Evolutionary conservation across 176 grass and related monocot genomes (phyloP), one percentile per base, ranked within the genome.

Genomic region (Zizania latifolia): DNA sequence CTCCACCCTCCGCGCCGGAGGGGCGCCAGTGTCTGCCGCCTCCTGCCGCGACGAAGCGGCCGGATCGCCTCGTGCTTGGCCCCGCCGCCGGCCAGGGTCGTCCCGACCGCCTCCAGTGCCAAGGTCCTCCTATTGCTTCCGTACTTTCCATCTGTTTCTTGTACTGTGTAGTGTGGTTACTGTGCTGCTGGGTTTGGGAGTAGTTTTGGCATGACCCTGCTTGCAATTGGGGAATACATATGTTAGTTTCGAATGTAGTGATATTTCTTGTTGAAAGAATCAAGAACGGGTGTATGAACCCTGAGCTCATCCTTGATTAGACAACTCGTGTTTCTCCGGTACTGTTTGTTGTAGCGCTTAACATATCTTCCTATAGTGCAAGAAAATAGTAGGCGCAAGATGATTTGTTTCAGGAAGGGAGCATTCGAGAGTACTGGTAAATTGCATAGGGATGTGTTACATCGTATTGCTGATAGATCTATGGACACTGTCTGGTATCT

Each of bases 81-180:
- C 83, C 80, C 0, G 75, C 88, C 59, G 86, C 94, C 5, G 91
- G 94, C 61, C 75, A 89, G 51, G 94, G 88, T 23, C 68, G 78
- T 22, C 58, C 88, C 22, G 72, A 92, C 74, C 86, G 88, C 46
- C 88, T 97, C 48, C 94, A 89, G 55, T 97, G 91, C 76, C 70
- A 83, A 73, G 91, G 91, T 92, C 56, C 10, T 27, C 2, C 15
- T 30, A 43, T 40, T 27, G 8, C n/a, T 61, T 58, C 13, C 8
- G 5, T 62, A 0, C 8, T 24, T 24, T 35, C 44, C 30, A 14
- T 71, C n/a, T 2, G 40, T 35, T 44, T 12, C 15, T 15, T 61
- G 14, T 10, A 11, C 5, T 68, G 29, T 60, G 12, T 38, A 5
- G 14, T 15, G 10, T 6, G 5, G 24, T 65, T 24, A 29, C 60